A percentile compares a stretch with the other conserved stretches of the same genome.
Conservation (phyloP, 345 rosid genomes). For the Arabidopsis suecica region DNA sequence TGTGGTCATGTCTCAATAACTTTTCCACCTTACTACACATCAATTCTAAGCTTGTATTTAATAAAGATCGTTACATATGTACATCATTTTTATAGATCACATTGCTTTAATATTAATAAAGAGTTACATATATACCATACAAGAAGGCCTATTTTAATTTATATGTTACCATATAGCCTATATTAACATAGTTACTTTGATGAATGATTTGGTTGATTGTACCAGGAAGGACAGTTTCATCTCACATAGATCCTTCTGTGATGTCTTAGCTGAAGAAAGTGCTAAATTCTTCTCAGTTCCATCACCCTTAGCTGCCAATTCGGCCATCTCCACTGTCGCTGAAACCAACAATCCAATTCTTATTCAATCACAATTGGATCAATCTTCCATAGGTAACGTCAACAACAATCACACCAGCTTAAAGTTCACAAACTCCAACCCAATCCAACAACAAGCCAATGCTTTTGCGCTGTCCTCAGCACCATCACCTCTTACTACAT, state of each 20-base stretch:
- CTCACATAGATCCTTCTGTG: conserved; percentile 90
- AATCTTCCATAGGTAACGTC: conserved; percentile 31
- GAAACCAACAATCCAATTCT: conserved; percentile 41
- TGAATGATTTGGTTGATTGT: conserved; percentile 7
- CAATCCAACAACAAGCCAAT: conserved; percentile 10
- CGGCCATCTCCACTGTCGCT: conserved; percentile 31
- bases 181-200: neutral
- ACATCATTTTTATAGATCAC: neutral
- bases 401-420: conserved; percentile 21
- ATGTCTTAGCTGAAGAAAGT: conserved; percentile 78
- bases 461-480: neutral
- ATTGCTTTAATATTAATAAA: neutral
- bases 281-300: conserved; percentile 56
- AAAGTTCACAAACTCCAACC: conserved; percentile 29
- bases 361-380: conserved; percentile 21
- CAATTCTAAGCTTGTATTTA: neutral
- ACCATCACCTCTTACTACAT: conserved; percentile 2
- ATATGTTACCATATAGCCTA: neutral
- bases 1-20: conserved; percentile 15
- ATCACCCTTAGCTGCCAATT: conserved; percentile 41
- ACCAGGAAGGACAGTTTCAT: conserved; percentile 94
- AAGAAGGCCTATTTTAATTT: neutral
- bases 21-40: conserved; percentile 1
- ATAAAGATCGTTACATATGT: neutral
- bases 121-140: neutral